Evolutionary conservation across 352 stramenopile species (phyloP), one percentile per base, ranked within the genome.

Genomic region (Phytophthora pini): DNA sequence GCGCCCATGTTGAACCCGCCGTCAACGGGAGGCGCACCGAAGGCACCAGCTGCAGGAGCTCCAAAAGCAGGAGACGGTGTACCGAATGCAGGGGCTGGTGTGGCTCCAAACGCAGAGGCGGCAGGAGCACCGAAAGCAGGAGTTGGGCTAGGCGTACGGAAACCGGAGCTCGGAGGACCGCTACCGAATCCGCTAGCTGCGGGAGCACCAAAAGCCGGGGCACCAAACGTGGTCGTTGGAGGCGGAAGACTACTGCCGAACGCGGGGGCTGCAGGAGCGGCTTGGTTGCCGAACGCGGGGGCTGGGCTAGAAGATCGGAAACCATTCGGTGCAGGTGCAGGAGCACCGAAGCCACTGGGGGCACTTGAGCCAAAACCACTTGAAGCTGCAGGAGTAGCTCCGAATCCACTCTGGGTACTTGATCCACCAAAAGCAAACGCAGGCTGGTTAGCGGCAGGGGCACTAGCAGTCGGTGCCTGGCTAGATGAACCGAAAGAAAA

Each of bases 1-100:
- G 75, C 74, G 6, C 88, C 88, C 65, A 94, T 82, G 57, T 63
- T 88, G 45, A 95, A 95, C 26, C 77, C 74, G 24, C 80, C 82
- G n/a, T 76, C 77, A 24, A 65, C 46, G 17, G 68, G 60, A 36
- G 69, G 68, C 24, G 64, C 74, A 6, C 65, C 66, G 22, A 84
- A 86, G 3, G 61, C 77, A 36, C 54, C 56, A 64, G 62, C 52
- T n/a, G 47, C 38, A 48, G 70, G 62, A 17, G 72, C 63, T 65
- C 72, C 73, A 46, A 89, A 89, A 13, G 43, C 67, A 47, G 59
- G 48, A 44, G 52, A 36, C 38, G 61, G 4, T 20, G 65, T 62
- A 8, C 75, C 70, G 44, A 77, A 77, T 36, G 44, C 54, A 10
- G 61, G 22, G 45, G 56, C 61, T 5, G 59, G 46, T 13, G 60